These are phyloP conservation scores for Moesziomyces globuligerus DNA, from an alignment of 1,284 basidiomycete species.

Conservation along the genomic window DNA sequence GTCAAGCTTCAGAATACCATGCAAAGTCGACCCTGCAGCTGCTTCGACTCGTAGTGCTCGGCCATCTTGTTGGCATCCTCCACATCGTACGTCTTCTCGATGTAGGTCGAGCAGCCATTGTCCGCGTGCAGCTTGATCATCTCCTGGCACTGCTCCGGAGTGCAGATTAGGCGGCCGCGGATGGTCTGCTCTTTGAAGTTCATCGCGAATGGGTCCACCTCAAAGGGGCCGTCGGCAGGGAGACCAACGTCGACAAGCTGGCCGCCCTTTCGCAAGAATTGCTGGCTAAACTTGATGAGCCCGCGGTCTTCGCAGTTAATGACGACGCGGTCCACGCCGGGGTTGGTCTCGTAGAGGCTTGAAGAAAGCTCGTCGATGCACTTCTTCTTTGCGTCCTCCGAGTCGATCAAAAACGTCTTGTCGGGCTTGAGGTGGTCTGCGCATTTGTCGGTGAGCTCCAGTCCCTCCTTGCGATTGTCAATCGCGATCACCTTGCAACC, in stretches of 20 bases:
- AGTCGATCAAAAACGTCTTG: slow-evolving; percentile 46
- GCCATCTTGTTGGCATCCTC: slow-evolving; percentile 56
- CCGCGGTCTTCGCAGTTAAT: slow-evolving; percentile 52
- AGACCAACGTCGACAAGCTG: slow-evolving; percentile 56
- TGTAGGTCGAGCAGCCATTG: slow-evolving; percentile 48
- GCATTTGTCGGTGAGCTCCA: slow-evolving; percentile 35
- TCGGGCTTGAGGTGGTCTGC: slow-evolving; percentile 55
- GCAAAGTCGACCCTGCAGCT: slow-evolving; percentile 51
- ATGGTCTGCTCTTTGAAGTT: slow-evolving; percentile 63
- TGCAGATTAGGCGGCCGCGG: slow-evolving; percentile 57
- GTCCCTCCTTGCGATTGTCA: slow-evolving; percentile 55
- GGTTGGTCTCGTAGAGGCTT: slow-evolving; percentile 56
- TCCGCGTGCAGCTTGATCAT: slow-evolving; percentile 56
- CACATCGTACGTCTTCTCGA: slow-evolving; percentile 59
- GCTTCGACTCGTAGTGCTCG: slow-evolving; percentile 52
- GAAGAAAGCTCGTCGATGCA: slow-evolving; percentile 42
- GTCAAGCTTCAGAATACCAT: slow-evolving; percentile 37
- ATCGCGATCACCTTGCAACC: slow-evolving; percentile 67
- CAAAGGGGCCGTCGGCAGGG: slow-evolving; percentile 54
- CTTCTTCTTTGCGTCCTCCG: slow-evolving; percentile 49
- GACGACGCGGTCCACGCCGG: slow-evolving; percentile 58
- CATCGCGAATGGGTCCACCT: slow-evolving; percentile 53
- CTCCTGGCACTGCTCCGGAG: slow-evolving; percentile 55
- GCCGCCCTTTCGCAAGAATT: slow-evolving; percentile 57
- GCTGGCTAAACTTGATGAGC: slow-evolving; percentile 52